phyloP scores from a whole-genome alignment of 495 filamentous ascomycete genomes.

The Talaromyces ruber region DNA sequence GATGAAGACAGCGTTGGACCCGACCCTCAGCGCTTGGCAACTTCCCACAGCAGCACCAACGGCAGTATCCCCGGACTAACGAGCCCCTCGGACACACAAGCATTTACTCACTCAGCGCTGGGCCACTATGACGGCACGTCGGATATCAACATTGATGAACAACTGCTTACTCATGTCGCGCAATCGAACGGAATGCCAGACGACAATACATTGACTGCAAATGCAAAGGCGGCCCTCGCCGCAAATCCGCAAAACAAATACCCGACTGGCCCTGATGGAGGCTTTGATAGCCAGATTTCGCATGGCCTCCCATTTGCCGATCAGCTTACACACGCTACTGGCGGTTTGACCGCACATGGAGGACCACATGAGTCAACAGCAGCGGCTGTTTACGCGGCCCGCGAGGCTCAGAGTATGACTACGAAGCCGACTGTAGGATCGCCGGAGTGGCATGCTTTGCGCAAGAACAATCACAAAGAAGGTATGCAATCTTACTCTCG shows the following conservation, averaged over 20 bases:
- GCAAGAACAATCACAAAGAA: slow-evolving; percentile 99
- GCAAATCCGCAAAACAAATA: slow-evolving; percentile 40
- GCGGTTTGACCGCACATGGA: slow-evolving; percentile 14
- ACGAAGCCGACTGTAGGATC: slow-evolving; percentile 86
- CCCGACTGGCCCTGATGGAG: slow-evolving; percentile 29
- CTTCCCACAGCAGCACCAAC: slow-evolving; percentile 38
- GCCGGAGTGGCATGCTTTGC: slow-evolving; percentile 95
- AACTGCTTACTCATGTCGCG: slow-evolving; percentile 41
- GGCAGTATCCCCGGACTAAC: slow-evolving; percentile 27
- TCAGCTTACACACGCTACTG: slow-evolving; percentile 32
- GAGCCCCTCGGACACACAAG: slow-evolving; percentile 19
- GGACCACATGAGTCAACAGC: slow-evolving; percentile 39
- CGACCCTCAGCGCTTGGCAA: slow-evolving; percentile 33
- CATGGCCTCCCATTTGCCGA: slow-evolving; percentile 35
- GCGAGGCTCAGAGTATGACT: slow-evolving; percentile 37
- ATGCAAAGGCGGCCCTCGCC: slow-evolving; percentile 34
- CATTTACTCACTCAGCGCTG: slow-evolving; percentile 29
- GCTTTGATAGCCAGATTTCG: slow-evolving; percentile 32
- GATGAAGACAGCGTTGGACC: slow-evolving; percentile 34
- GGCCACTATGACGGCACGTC: slow-evolving; percentile 28
- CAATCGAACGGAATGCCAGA: slow-evolving; percentile 38
- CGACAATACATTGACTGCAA: slow-evolving; percentile 36
- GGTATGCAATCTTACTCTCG: slow-evolving; percentile 41
- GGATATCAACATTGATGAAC: slow-evolving; percentile 40
- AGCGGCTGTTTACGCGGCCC: slow-evolving; percentile 38